Base-by-base conservation (phyloP, 169 alveolate species). In the Eimeria acervulina region DNA sequence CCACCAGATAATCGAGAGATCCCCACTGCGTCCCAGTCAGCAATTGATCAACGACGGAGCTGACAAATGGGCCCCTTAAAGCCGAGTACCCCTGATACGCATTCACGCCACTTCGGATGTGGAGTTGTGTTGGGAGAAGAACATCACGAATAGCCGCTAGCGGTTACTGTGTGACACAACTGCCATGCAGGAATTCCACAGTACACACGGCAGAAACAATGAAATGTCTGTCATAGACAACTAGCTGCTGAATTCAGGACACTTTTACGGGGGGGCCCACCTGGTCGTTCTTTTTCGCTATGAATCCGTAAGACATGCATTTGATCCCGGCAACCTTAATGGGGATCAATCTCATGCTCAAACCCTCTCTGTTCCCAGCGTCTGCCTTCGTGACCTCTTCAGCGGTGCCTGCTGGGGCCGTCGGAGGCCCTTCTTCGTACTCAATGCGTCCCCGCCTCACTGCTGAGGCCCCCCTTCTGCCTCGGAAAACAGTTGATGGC, bases 1-100 rank as follows among this genome's bases (percentile, higher is more conserved):
- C 97, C 23, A 99, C 97, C 94, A 99, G 97, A 93, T 99, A 99
- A 95, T 99, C 99, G 84, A 99, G 96, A 23, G 98, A 98, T n/a
- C 99, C 99, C 99, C 99, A 99, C 88, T 31, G 42, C 51, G 96
- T 95, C 38, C 94, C 92, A n/a, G 97, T 84, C 26, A 95, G 76
- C 95, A 95, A 59, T 88, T 95, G 97, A 78, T 85, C 89, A 31
- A 96, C 95, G 63, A 96, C 95, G 12, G 96, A 83, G 68, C 95
- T 83, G 40, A 94, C 97, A 36, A 96, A 70, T 13, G 97, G 97
- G 33, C 97, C 97, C 40, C 97, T 59, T 36, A 96, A 59, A 13
- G 96, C 97, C 13, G 96, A 93, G 87, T 72, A 83, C 31, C 95
- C 97, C 95, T 95, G 81, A 61, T 38, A 15, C 28, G 31, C 89